These are phyloP conservation scores for Yamadazyma membranifaciens DNA, from an alignment of 1,139 yeast species.

Conservation along the genomic window DNA sequence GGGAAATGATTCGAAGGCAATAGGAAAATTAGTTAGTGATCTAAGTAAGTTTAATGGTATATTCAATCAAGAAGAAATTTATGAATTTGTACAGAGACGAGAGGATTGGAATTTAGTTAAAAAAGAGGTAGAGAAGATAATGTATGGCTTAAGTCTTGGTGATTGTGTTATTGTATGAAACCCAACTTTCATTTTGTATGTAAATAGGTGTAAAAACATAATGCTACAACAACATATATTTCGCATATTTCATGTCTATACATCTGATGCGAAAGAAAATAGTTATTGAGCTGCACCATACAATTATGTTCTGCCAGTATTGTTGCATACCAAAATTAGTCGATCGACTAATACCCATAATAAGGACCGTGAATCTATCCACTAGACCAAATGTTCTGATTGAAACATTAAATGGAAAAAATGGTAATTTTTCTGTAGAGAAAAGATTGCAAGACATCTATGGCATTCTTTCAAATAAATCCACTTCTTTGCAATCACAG, in stretches of 20 bases:
- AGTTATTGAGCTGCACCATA: too few species aligned
- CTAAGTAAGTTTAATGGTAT: conserved; percentile 85
- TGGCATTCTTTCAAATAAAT: conserved; percentile 6
- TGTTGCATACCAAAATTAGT: too few species aligned
- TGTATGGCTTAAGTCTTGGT: conserved; percentile 81
- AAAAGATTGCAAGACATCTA: background rate
- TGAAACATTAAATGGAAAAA: too few species aligned
- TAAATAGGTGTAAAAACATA: too few species aligned
- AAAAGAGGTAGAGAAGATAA: conserved; percentile 85
- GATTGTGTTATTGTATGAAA: conserved; percentile 55
- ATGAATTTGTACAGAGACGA: conserved; percentile 85
- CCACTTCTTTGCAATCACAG: background rate
- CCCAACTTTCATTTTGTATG: too few species aligned
- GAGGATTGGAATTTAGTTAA: conserved; percentile 81
- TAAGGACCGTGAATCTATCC: background rate
- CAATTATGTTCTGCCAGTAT: too few species aligned
- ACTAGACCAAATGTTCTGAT: too few species aligned
- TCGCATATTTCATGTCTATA: background rate
- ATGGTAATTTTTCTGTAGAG: too few species aligned
- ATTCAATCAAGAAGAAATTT: conserved; percentile 87
- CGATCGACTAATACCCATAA: too few species aligned
- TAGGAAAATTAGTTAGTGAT: conserved; percentile 83
- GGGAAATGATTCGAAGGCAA: conserved; percentile 72
- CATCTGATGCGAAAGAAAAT: background rate
- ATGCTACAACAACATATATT: background rate